phyloP scores from a whole-genome alignment of 306 rosid genomes.

The Geum urbanum region DNA sequence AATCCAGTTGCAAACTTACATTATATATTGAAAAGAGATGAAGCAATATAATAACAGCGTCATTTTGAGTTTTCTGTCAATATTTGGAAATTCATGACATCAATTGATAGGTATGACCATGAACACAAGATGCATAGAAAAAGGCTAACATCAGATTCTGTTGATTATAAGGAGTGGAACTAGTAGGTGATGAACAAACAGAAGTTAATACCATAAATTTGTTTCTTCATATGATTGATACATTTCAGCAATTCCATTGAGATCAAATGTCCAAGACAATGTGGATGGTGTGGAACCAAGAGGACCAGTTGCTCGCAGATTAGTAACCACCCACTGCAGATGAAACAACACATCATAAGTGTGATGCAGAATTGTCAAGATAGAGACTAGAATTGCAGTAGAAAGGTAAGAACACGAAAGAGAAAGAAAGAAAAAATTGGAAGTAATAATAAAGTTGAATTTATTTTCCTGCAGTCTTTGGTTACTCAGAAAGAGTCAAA shows the following conservation, averaged over 20 bases:
- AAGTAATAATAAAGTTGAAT: neutral
- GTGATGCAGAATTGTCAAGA: neutral
- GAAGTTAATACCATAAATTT: conserved; percentile 62
- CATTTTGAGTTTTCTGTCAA: neutral
- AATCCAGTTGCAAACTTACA: neutral
- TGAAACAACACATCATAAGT: neutral
- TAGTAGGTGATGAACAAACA: neutral
- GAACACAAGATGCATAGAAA: neutral
- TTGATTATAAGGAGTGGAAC: neutral
- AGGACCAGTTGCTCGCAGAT: conserved; percentile 58
- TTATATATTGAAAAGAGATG: neutral
- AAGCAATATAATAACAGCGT: neutral
- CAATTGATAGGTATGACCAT: neutral
- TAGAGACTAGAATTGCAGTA: conserved; percentile 12
- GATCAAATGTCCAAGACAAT: conserved; percentile 83
- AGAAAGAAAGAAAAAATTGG: neutral
- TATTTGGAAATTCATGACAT: neutral
- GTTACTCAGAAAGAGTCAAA: neutral
- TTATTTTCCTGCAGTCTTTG: neutral
- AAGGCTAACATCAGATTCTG: neutral
- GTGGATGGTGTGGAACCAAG: conserved; percentile 40
- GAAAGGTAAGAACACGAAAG: neutral
- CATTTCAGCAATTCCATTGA: conserved; percentile 81
- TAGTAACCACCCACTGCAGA: conserved; percentile 91
- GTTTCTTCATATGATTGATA: conserved; percentile 86